Evolutionary conservation across 164 flowering plant species (phyloP).

Genomic region (Saururus chinensis): DNA sequence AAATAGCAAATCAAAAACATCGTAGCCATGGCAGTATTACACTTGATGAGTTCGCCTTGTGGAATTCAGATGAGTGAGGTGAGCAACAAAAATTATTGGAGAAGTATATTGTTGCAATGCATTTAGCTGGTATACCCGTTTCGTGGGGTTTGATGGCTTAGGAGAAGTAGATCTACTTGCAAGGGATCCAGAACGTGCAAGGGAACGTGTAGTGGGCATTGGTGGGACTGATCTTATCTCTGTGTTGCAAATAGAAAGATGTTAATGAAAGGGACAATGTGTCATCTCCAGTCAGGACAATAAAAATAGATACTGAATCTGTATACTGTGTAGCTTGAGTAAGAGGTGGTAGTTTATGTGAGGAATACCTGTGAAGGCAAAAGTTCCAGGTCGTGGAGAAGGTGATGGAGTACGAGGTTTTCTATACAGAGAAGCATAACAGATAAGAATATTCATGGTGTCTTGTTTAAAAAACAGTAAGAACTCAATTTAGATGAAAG

Average conservation of each 20-base stretch:
- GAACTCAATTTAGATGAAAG: neutral
- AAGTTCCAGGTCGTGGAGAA: slow-evolving; percentile 33
- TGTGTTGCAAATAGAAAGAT: slow-evolving; percentile 19
- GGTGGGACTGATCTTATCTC: slow-evolving; percentile 60
- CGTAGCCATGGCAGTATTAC: neutral
- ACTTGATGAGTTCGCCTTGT: neutral
- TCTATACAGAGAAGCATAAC: slow-evolving; percentile 20
- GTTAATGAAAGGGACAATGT: too few species aligned
- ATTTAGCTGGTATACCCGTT: slow-evolving; percentile 21
- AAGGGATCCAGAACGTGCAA: slow-evolving; percentile 56
- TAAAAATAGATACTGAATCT: too few species aligned
- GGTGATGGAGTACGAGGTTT: slow-evolving; percentile 57
- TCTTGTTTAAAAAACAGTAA: neutral
- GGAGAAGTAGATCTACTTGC: slow-evolving; percentile 34
- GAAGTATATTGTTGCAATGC: neutral
- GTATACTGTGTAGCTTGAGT: neutral
- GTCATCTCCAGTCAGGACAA: too few species aligned
- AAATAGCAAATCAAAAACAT: neutral
- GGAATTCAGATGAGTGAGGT: neutral
- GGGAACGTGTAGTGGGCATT: slow-evolving; percentile 35
- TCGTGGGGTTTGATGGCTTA: slow-evolving; percentile 24
- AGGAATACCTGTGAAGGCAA: slow-evolving; percentile 39
- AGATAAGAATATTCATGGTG: neutral
- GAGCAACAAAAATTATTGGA: neutral
- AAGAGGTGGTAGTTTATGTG: neutral